Conservation (phyloP, 495 filamentous ascomycete genomes). For the Trichoderma erinaceum region DNA sequence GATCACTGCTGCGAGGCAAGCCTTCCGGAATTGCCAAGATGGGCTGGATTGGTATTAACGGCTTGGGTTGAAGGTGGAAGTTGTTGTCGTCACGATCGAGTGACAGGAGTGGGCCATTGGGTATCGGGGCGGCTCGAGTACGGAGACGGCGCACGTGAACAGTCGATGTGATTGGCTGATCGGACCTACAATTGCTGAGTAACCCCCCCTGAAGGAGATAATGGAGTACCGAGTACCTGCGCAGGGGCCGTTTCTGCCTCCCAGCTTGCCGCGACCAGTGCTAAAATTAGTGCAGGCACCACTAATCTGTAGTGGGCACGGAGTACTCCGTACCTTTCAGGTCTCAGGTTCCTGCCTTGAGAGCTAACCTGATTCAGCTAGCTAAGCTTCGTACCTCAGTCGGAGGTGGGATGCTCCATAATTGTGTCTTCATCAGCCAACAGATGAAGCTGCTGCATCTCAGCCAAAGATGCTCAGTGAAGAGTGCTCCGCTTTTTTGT, state of each 20-base stretch:
- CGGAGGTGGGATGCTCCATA: no score
- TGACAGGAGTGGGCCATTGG: conserved; percentile 1
- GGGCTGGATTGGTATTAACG: neutral
- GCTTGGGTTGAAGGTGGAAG: neutral
- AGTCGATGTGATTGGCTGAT: neutral
- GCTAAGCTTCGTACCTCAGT: no score
- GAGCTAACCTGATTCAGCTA: no score
- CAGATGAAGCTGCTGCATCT: no score
- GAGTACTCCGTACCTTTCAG: no score
- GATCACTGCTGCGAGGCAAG: neutral
- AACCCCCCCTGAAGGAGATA: neutral
- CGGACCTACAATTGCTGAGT: neutral
- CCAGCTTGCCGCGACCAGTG: neutral
- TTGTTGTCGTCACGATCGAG: conserved; percentile 6
- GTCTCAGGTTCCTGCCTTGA: no score
- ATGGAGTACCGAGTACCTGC: neutral
- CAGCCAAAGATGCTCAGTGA: no score
- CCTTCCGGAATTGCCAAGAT: neutral
- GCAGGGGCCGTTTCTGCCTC: neutral
- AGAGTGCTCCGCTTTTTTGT: no score
- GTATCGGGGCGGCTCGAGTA: neutral
- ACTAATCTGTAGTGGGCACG: no score
- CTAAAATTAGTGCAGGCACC: no score
- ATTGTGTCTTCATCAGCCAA: no score
- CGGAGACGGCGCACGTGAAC: neutral